Percentiles rank a stretch among this genome's conserved stretches.
Evolutionary conservation across 1,139 yeast species (phyloP).

Genomic region (Yamadazyma kanchanaburiensis): DNA sequence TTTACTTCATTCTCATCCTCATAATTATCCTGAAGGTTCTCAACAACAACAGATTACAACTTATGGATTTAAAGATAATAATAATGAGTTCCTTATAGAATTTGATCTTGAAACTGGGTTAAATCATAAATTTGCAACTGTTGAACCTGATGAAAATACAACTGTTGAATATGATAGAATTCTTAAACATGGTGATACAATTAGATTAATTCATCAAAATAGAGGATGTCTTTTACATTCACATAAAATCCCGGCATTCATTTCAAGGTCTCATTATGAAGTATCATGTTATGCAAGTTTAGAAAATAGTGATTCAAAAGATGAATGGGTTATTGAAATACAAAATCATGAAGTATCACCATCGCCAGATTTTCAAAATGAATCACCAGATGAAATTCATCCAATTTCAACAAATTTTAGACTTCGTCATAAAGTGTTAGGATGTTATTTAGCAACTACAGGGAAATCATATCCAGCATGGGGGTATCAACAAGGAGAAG

Average conservation of each 20-base stretch:
- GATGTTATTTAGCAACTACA: constrained; percentile 73
- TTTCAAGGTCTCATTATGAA: constrained; percentile 53
- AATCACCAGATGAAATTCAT: constrained; percentile 43
- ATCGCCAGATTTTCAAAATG: constrained; percentile 42
- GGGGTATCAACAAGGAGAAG: constrained; percentile 84
- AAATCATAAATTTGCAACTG: constrained; percentile 26
- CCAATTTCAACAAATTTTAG: constrained; percentile 72
- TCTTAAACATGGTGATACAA: constrained; percentile 47
- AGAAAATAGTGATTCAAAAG: constrained; percentile 54
- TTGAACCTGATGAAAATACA: constrained; percentile 27
- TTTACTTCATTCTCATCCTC: constrained; percentile 67
- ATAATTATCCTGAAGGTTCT: constrained; percentile 69
- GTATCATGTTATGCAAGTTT: constrained; percentile 68
- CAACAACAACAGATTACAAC: constrained; percentile 74
- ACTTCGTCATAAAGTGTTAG: constrained; percentile 56
- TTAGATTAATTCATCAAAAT: constrained; percentile 53
- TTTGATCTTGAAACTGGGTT: constrained; percentile 28
- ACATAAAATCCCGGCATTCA: constrained; percentile 54
- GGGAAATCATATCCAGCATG: constrained; percentile 71
- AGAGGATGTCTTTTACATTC: constrained; percentile 61
- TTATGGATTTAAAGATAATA: constrained; percentile 68
- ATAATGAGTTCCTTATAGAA: constrained; percentile 61
- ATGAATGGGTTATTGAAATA: constrained; percentile 72
- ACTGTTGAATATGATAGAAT: constrained; percentile 19
- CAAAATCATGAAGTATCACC: constrained; percentile 56